Evolutionary conservation across 768 basidiomycete genomes (phyloP), one percentile per base, ranked within the genome.

Genomic region (Lactarius hatsudake): DNA sequence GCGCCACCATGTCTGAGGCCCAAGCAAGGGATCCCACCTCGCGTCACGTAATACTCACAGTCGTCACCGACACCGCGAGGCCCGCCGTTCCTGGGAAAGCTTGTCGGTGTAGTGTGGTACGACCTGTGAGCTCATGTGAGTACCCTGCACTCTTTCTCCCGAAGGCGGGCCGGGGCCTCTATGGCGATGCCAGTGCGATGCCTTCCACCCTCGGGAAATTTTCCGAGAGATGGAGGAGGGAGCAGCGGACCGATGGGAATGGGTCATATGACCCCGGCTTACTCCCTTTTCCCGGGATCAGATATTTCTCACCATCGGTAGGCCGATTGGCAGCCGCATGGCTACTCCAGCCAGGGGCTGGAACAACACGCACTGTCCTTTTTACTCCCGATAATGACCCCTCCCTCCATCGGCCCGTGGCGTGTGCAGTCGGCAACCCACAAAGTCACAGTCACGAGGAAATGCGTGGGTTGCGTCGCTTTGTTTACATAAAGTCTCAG

Each of bases 211-310:
- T 43, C 43, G 30, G 18, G 18, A 18, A 45, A 45, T 8, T 7
- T 18, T n/a, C n/a, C n/a, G n/a, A n/a, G 18, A 7, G 32, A 32
- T 32, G 32, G 32, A 32, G n/a, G n/a, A n/a, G 32, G 30, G 30
- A 30, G 5, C 30, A 30, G 5, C 32, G 20, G 43, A 45, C 8
- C 43, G 9, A 20, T 5, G 20, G 20, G 9, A 8, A 10, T 10
- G 20, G 20, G 43, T n/a, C 20, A 38, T 2, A 38, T 38, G 36
- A 12, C 36, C 36, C 36, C 36, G 34, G 34, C 34, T 5, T 38
- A 93, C 93, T 30, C 86, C 87, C 90, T 93, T 78, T 92, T 94
- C n/a, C n/a, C n/a, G n/a, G n/a, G n/a, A n/a, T n/a, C 91, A 8
- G 86, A 86, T 56, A 92, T 94, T 67, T 89, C 87, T 4, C 89